Evolutionary conservation across 805 yeast species (phyloP).

Genomic region (Spathaspora hagerdaliae): DNA sequence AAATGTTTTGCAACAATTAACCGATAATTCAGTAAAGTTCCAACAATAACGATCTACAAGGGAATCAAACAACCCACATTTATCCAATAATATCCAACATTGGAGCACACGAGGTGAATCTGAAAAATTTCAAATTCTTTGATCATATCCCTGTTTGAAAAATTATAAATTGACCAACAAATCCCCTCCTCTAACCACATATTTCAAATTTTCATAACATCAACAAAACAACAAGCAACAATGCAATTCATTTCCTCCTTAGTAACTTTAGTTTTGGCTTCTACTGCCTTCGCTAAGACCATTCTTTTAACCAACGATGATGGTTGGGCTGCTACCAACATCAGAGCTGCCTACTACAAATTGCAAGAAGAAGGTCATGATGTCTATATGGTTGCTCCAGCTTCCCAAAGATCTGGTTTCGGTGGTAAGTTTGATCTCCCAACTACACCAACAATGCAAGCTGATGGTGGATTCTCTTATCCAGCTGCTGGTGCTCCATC

Average conservation of each 20-base stretch:
- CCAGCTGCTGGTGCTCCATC: slow-evolving; percentile 47
- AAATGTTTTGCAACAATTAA: background rate
- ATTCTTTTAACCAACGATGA: slow-evolving; percentile 48
- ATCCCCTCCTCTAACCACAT: background rate
- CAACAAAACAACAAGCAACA: background rate
- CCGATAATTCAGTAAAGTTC: background rate
- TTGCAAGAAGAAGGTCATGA: slow-evolving; percentile 44
- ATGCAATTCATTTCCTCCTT: slow-evolving; percentile 57
- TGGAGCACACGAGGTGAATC: background rate
- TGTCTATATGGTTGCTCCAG: slow-evolving; percentile 51
- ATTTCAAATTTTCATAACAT: background rate
- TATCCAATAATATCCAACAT: no score
- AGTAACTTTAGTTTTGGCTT: slow-evolving; percentile 41
- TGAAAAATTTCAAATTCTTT: background rate
- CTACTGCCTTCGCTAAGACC: slow-evolving; percentile 17
- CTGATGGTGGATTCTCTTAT: slow-evolving; percentile 46
- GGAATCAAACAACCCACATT: background rate
- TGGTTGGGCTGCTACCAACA: slow-evolving; percentile 53
- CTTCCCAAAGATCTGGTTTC: slow-evolving; percentile 47
- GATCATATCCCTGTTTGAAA: background rate
- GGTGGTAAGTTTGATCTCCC: slow-evolving; percentile 54
- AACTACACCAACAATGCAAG: slow-evolving; percentile 29
- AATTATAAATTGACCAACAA: background rate
- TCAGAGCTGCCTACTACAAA: slow-evolving; percentile 51
- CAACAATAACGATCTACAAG: background rate